Base-by-base conservation (phyloP, 1,139 yeast genomes). In the Hansenula lynferdii region DNA sequence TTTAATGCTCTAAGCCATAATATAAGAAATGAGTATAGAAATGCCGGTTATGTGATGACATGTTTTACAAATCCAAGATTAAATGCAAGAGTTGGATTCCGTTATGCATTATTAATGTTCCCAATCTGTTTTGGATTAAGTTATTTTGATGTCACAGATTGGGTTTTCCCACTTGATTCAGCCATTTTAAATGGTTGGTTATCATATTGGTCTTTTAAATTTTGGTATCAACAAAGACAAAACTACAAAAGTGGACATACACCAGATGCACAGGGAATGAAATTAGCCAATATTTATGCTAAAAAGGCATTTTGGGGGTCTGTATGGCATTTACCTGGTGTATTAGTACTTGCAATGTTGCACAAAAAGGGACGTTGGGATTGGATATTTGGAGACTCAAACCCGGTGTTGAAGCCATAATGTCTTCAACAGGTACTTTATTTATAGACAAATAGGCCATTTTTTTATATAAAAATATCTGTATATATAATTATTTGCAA, bases 281-380 rank as follows among this genome's bases (percentile, higher is more conserved):
- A 70, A 15, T 42, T 70, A 41, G 86, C 95, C 1, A 77, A 74
- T 45, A 51, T 67, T 1, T 81, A 77, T 57, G 96, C 97, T 1
- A 79, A 87, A 44, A 84, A 84, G 57, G 70, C 92, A 35, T 92
- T 92, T 61, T 86, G 96, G 95, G 87, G 95, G 31, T 85, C 96
- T 20, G 96, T 94, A 2, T 80, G 94, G 78, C 97, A 94, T 52
- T 65, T 94, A 38, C 98, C 99, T 1, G 92, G 86, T 0, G 82
- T 94, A 9, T 66, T 94, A 40, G 81, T 89, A 20, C 68, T 94
- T 43, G 97, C 97, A 1, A 89, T 94, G 89, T 61, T 90, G 38
- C 98, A 94, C 62, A 94, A 92, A 62, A 83, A 81, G 57, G 97
- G 96, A 3, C 90, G 90, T 60, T 90, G 97, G 97, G 95, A 87